phyloP scores from a whole-genome alignment of 139 green algal species.

The Auxenochlorella protothecoides region DNA sequence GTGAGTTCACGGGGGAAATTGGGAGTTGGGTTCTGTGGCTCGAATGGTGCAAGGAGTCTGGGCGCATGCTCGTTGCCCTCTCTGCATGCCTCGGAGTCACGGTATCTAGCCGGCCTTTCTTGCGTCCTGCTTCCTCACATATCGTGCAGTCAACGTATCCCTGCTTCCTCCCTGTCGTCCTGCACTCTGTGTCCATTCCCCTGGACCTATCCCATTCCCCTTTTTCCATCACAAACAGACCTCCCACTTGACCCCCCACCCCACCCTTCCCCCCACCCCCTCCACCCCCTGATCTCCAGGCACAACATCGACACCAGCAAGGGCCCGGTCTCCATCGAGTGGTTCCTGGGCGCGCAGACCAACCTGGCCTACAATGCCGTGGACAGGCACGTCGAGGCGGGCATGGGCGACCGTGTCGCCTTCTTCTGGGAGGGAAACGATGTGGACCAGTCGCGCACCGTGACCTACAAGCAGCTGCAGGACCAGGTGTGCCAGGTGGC shows the following conservation, averaged over 20 bases:
- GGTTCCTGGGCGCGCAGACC: conserved; percentile 60
- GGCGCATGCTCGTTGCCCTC: too few relatives aligned
- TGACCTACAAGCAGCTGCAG: conserved; percentile 54
- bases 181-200: too few relatives aligned
- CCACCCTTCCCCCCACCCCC: background rate
- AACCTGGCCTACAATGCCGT: conserved; percentile 67
- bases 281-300: background rate
- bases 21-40: too few relatives aligned
- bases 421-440: conserved; percentile 75
- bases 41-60: too few relatives aligned
- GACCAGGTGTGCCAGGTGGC: conserved; percentile 42
- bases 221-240: background rate
- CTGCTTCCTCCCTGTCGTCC: too few relatives aligned
- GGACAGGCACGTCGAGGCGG: conserved; percentile 54
- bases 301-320: conserved; percentile 59
- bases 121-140: too few relatives aligned
- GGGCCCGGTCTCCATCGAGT: conserved; percentile 45
- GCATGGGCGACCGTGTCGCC: conserved; percentile 38
- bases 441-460: conserved; percentile 11
- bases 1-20: too few relatives aligned
- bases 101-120: too few relatives aligned
- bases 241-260: background rate
- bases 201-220: background rate
- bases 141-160: too few relatives aligned
- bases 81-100: too few relatives aligned